Base-by-base conservation (phyloP, 805 yeast species). In the Lachancea fermentati region DNA sequence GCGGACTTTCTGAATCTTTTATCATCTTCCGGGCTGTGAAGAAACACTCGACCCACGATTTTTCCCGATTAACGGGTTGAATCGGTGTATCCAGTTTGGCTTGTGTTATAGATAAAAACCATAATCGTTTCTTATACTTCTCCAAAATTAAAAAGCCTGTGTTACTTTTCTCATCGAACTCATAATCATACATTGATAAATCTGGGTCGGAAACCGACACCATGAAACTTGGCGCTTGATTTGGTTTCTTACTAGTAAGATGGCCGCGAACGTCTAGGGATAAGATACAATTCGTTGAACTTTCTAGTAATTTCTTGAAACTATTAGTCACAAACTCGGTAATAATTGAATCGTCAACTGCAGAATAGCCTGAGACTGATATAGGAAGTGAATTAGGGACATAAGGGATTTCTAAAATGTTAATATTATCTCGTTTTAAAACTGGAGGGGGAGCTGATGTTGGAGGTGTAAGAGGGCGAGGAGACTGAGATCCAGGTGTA, bases 161-260 rank as follows among this genome's bases (percentile, higher is more conserved):
- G 17, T 68, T 67, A 5, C 68, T 67, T 14, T 61, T 65, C 42
- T 78, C 84, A 46, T 78, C 80, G 59, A 84, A 83, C 56, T 83
- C 91, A 59, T 80, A 82, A 59, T 83, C 91, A 56, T 83, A 84
- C 80, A 84, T 78, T 53, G 85, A 84, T 40, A 83, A 76, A 48
- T 75, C 67, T 32, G 66, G 62, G 49, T 73, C 76, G 3, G 54
- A 52, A 12, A 60, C 49, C 36, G 58, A 54, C 5, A 57, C 55
- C 43, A 60, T 51, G 13, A 35, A 36, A 15, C 32, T 43, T 8
- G 16, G 13, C 12, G 34, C 30, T 5, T 26, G 37, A 12, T 34
- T 18, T 24, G 37, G 41, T 8, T 22, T 30, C 14, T 25, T 26
- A 22, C 36, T 29, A 13, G 35, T 13, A 7, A 43, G 36, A 7